Percentiles rank a stretch among this genome's conserved stretches.
Evolutionary conservation across 495 filamentous ascomycete genomes (phyloP).

Genomic region (Tuber magnatum): DNA sequence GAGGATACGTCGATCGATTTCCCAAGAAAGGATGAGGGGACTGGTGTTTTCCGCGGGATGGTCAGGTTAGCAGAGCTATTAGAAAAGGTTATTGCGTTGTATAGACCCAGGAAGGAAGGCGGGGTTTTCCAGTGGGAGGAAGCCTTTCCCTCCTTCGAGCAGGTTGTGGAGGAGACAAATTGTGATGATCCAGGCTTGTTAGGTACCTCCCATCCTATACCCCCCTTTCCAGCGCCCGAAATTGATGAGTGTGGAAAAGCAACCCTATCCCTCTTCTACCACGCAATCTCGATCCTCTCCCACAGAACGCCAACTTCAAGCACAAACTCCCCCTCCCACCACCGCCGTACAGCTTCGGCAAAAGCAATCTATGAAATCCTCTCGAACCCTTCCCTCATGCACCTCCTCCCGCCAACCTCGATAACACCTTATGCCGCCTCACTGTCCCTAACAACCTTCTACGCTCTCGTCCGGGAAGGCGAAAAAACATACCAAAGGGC

Average conservation of each 20-base stretch:
- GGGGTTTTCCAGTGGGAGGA: slow-evolving; percentile 13
- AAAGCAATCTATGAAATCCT: slow-evolving; percentile 1
- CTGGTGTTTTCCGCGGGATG: slow-evolving; percentile 25
- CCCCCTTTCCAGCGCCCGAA: neutral
- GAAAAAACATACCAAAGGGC: slow-evolving; percentile 16
- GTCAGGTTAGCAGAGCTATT: slow-evolving; percentile 28
- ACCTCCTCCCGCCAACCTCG: slow-evolving; percentile 26
- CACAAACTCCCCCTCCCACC: slow-evolving; percentile 18
- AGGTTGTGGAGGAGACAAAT: slow-evolving; percentile 9
- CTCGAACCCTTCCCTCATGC: slow-evolving; percentile 10
- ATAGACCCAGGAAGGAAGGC: slow-evolving; percentile 27
- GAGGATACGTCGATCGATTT: slow-evolving; percentile 34
- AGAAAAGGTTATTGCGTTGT: slow-evolving; percentile 30
- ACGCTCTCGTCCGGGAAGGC: slow-evolving; percentile 27
- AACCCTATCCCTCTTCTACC: slow-evolving; percentile 33
- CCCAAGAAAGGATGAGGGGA: slow-evolving; percentile 21
- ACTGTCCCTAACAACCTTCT: slow-evolving; percentile 34
- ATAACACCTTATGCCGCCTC: slow-evolving; percentile 36
- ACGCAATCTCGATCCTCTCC: slow-evolving; percentile 37
- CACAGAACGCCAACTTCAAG: slow-evolving; percentile 27
- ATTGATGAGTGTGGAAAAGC: slow-evolving; percentile 18
- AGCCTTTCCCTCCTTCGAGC: slow-evolving; percentile 20
- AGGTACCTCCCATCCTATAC: neutral
- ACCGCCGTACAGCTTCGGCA: slow-evolving; percentile 10
- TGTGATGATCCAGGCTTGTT: neutral